phyloP scores from a whole-genome alignment of 805 yeast genomes.

The Debaryomyces maramus region DNA sequence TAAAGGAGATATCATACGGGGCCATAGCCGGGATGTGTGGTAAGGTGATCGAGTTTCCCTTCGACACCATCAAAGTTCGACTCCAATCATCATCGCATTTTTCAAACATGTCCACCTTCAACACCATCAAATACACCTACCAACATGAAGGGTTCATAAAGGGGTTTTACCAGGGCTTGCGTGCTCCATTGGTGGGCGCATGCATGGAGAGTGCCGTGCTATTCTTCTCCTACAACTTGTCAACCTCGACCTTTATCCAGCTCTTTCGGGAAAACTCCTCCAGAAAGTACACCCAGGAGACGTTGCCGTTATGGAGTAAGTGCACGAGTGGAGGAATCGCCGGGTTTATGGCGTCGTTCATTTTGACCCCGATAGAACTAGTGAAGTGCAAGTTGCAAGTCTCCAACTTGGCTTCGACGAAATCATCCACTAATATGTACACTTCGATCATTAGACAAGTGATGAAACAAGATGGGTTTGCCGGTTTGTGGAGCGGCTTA shows the following conservation, averaged over 20 bases:
- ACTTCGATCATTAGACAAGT: conserved; percentile 37
- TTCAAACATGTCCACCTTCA: conserved; percentile 58
- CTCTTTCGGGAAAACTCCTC: conserved; percentile 18
- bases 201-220: conserved; percentile 84
- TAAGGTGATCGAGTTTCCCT: conserved; percentile 85
- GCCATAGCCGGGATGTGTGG: conserved; percentile 79
- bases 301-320: conserved; percentile 42
- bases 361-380: conserved; percentile 89
- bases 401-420: conserved; percentile 32
- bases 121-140: conserved; percentile 64
- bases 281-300: conserved; percentile 21
- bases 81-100: conserved; percentile 58
- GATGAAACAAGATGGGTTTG: conserved; percentile 52
- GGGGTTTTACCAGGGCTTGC: conserved; percentile 79
- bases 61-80: conserved; percentile 89
- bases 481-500: conserved; percentile 88
- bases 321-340: conserved; percentile 75
- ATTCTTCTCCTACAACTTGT: conserved; percentile 60
- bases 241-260: conserved; percentile 36
- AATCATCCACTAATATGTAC: conserved; percentile 20
- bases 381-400: conserved; percentile 89
- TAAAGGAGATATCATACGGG: conserved; percentile 47
- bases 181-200: conserved; percentile 86
- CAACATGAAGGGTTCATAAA: conserved; percentile 62
- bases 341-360: conserved; percentile 79